Percentiles rank a stretch among this genome's conserved stretches.
Evolutionary conservation across 78 protist species (phyloP).

Genomic region (Cyanophora paradoxa): DNA sequence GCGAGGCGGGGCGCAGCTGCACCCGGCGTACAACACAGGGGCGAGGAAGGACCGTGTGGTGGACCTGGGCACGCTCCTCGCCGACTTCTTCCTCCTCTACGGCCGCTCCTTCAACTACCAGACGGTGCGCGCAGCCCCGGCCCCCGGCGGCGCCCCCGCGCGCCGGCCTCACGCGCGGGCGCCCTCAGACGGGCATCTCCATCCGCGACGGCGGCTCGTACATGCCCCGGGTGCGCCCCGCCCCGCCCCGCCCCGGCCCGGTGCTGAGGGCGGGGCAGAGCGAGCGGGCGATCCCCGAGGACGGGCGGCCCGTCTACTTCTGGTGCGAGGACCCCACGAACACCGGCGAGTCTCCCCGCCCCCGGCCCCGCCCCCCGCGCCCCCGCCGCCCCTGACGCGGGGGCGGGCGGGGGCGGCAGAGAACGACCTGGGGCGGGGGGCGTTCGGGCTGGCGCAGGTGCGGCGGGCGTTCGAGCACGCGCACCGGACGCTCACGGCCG

Average conservation of each 20-base stretch:
- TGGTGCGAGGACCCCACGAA: neutral
- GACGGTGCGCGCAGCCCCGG: no score
- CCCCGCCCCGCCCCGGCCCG: neutral
- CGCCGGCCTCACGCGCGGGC: no score
- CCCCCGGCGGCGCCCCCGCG: no score
- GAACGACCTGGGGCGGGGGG: neutral
- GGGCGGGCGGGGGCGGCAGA: neutral
- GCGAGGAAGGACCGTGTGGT: neutral
- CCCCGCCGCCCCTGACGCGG: neutral
- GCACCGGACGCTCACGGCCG: neutral
- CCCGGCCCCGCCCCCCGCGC: neutral
- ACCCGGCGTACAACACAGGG: neutral
- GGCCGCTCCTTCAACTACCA: conserved; percentile 30
- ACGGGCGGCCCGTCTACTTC: neutral
- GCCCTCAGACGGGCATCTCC: neutral
- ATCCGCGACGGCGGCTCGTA: neutral
- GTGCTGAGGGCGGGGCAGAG: neutral
- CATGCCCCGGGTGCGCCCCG: neutral
- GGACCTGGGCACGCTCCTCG: conserved; percentile 35
- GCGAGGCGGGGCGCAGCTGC: neutral
- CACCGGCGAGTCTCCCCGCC: neutral
- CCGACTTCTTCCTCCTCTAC: conserved; percentile 47
- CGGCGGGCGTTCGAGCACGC: conserved; percentile 7
- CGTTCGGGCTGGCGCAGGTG: neutral
- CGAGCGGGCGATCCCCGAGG: no score